Evolutionary conservation across 768 basidiomycete genomes (phyloP), one percentile per base, ranked within the genome.

Genomic region (Pholiota molesta): DNA sequence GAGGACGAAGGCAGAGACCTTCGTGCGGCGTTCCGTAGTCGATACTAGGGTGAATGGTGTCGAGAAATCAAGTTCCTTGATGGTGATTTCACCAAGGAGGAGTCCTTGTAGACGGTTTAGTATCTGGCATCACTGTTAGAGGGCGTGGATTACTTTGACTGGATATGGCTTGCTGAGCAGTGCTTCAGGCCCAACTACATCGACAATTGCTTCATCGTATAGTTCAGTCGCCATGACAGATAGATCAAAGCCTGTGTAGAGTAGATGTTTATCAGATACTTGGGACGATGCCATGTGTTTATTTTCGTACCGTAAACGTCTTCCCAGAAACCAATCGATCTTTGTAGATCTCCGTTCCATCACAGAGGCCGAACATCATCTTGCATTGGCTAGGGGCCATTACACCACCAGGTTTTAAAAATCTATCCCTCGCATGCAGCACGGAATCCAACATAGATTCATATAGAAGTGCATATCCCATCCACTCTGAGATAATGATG

Each of bases 361-460:
- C 92, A 66, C 91, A 92, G 14, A 95, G 84, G 17, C 82, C 86
- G n/a, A 98, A 75, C 79, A 92, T 85, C 79, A 99, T 91, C 69
- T 86, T 82, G 65, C 88, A 92, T 66, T 98, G 94, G 65, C 90
- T 94, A 0, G 97, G 96, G 0, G 91, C 94, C 89, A 99, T 90
- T 26, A 97, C 77, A 1, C 96, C 95, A 5, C 75, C 84, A 0
- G 88, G 85, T 52, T 79, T 79, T 33, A 99, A 80, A 77, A 94
- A 98, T 21, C 90, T 83, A 73, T 98, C 95, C 17, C 97, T 84
- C 0, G 97, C 97, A 63, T 79, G 77, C 19, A 99, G 79, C 17
- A 99, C 97, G 1, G 95, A 97, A 74, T 98, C 97, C 35, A 99
- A 84, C 97, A 99, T 98, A 45, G 91, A 93, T 75, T 99, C 97